A percentile compares a stretch with the other conserved stretches of the same genome.
Conservation (phyloP, 331 rosid species). For the Prunus yedoensis region DNA sequence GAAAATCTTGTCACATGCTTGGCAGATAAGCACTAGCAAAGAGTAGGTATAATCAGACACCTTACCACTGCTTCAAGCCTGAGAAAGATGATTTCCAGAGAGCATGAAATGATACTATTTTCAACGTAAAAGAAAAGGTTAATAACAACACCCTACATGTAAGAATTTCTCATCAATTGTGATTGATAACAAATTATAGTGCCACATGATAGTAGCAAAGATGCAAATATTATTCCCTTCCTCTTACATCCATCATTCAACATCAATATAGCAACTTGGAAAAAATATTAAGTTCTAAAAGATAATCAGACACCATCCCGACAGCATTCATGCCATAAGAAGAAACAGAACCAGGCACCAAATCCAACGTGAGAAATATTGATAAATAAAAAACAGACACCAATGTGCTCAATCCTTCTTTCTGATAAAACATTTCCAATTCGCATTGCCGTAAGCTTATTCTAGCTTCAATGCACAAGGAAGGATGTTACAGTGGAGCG, state of each 20-base stretch:
- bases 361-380: background rate
- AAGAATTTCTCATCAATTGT: background rate
- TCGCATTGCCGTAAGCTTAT: background rate
- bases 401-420: background rate
- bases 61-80: too few relatives aligned
- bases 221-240: background rate
- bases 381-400: background rate
- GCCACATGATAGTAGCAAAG: background rate
- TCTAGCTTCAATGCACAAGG: conserved; percentile 23
- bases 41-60: background rate
- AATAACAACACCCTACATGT: background rate
- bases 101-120: too few relatives aligned
- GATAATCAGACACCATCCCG: background rate
- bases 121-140: background rate
- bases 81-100: too few relatives aligned
- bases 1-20: too few relatives aligned
- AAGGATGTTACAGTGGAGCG: conserved; percentile 29
- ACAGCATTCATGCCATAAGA: background rate
- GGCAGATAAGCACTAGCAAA: background rate
- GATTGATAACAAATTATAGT: background rate
- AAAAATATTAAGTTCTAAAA: background rate
- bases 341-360: background rate
- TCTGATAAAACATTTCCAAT: conserved; percentile 13
- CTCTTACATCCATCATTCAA: background rate
- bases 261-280: background rate